Conservation (phyloP, 2,329 filamentous ascomycete genomes). For the Trichoderma sp. region DNA sequence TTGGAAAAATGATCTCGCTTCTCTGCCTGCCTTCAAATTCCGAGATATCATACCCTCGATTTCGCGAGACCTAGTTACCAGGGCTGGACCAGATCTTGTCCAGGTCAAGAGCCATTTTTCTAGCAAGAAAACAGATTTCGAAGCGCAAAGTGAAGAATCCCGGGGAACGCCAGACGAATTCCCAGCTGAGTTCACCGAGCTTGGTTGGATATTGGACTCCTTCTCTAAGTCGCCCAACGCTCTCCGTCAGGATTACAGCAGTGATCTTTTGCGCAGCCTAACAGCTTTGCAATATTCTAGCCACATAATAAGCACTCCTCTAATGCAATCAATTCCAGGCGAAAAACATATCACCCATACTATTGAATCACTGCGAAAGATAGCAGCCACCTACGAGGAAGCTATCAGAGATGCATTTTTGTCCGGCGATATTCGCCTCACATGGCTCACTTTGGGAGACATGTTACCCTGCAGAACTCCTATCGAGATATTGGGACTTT, state of each 20-base stretch:
- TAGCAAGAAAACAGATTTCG: not conserved
- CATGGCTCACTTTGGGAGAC: conserved; percentile 22
- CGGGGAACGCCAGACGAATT: not conserved
- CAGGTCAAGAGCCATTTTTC: not conserved
- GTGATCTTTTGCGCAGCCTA: conserved; percentile 21
- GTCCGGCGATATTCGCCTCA: not conserved
- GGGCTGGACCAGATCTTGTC: not conserved
- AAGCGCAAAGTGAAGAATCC: not conserved
- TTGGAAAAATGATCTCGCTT: not conserved
- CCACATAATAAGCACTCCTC: no score
- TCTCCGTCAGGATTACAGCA: conserved; percentile 22
- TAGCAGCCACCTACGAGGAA: not conserved
- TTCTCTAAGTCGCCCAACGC: conserved; percentile 10
- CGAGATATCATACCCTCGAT: not conserved
- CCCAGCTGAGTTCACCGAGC: not conserved
- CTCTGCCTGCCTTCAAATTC: not conserved
- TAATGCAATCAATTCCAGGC: no score
- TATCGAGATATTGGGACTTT: conserved; percentile 39
- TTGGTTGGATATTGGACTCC: not conserved
- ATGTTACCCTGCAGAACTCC: conserved; percentile 43
- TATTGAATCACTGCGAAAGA: not conserved
- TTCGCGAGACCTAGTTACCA: not conserved
- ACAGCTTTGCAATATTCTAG: not conserved
- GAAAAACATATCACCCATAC: no score
- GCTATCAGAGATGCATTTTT: not conserved